A percentile compares a stretch with the other conserved stretches of the same genome.
Conservation (phyloP, 768 basidiomycete species). For the Cantharellus anzutake region DNA sequence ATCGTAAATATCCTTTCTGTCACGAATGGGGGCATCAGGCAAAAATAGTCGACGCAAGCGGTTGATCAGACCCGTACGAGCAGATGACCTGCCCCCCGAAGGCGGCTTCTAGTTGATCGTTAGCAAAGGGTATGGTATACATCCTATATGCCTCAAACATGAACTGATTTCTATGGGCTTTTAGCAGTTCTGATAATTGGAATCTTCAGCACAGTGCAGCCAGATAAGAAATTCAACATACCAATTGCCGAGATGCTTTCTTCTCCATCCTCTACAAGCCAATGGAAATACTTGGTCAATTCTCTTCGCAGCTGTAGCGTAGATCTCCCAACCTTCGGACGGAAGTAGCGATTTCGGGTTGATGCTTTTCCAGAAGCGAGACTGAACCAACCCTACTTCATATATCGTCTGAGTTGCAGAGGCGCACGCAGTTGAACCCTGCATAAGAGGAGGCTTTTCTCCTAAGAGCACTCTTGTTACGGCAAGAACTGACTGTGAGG, state of each 20-base stretch:
- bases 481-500: conserved; percentile 71
- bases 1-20: conserved; percentile 35
- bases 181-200: conserved; percentile 47
- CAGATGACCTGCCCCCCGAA: conserved; percentile 76
- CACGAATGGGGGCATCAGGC: conserved; percentile 21
- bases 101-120: conserved; percentile 39
- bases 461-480: conserved; percentile 82
- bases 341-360: conserved; percentile 71
- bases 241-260: conserved; percentile 52
- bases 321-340: conserved; percentile 36
- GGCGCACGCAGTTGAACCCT: conserved; percentile 55
- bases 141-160: conserved; percentile 59
- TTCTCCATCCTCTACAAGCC: conserved; percentile 22
- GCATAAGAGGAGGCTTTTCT: conserved; percentile 59
- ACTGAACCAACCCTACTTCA: conserved; percentile 73
- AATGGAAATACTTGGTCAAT: too few species aligned
- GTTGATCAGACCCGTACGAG: conserved; percentile 39
- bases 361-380: conserved; percentile 79
- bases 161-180: conserved; percentile 72
- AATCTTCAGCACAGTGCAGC: neutral
- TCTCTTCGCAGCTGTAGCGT: neutral
- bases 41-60: neutral
- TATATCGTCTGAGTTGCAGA: conserved; percentile 77
- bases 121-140: conserved; percentile 64
- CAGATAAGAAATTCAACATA: conserved; percentile 13